These are phyloP conservation scores for Musa acuminata DNA, from an alignment of 176 grass and related monocot species.

Conservation along the genomic window DNA sequence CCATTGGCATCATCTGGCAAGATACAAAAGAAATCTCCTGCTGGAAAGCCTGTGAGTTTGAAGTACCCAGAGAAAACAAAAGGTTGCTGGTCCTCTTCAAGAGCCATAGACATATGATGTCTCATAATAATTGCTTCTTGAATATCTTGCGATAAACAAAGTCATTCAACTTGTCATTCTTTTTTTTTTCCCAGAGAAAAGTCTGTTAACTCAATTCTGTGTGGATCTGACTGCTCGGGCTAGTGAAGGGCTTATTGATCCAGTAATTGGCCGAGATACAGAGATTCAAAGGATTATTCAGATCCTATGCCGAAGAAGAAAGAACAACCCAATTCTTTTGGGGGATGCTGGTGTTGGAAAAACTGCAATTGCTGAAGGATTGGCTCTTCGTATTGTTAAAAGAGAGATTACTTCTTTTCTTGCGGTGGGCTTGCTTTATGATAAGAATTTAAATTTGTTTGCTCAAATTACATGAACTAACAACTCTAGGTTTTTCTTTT, in stretches of 20 bases:
- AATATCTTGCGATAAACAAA: background rate
- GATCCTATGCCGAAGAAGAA: conserved; percentile 86
- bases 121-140: conserved; percentile 14
- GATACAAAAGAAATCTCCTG: conserved; percentile 40
- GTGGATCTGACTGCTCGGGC: conserved; percentile 80
- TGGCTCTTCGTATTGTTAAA: conserved; percentile 77
- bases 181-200: conserved; percentile 57
- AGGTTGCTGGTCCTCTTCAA: conserved; percentile 31
- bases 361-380: conserved; percentile 87
- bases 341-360: conserved; percentile 93
- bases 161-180: background rate
- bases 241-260: conserved; percentile 77
- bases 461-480: background rate
- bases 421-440: conserved; percentile 32
- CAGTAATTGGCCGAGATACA: conserved; percentile 74
- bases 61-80: conserved; percentile 60
- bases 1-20: conserved; percentile 31
- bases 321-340: conserved; percentile 99
- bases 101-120: conserved; percentile 2
- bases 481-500: conserved; percentile 14
- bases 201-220: conserved; percentile 68
- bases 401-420: conserved; percentile 74
- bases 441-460: background rate
- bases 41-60: conserved; percentile 40
- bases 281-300: conserved; percentile 95